phyloP scores from a whole-genome alignment of 257 asterid genomes.

The Mentha longifolia region DNA sequence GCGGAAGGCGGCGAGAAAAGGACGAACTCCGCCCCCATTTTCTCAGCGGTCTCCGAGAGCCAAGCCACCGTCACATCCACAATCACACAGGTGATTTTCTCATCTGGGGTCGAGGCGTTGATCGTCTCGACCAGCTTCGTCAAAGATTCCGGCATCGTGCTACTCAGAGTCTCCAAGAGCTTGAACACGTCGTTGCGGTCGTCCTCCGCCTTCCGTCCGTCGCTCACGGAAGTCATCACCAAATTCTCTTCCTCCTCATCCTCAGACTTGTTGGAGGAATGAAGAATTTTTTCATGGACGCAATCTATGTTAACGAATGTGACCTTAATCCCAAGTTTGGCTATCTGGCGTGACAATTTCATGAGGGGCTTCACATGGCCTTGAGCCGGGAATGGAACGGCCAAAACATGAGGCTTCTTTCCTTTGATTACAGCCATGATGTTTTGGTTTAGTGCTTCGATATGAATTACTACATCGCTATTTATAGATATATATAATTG shows the following conservation, averaged over 20 bases:
- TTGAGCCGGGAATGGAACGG: slow-evolving; percentile 56
- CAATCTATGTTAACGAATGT: slow-evolving; percentile 50
- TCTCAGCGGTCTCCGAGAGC: slow-evolving; percentile 38
- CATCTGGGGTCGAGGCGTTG: slow-evolving; percentile 27
- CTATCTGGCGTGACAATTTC: slow-evolving; percentile 44
- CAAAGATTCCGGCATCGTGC: slow-evolving; percentile 37
- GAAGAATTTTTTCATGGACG: slow-evolving; percentile 38
- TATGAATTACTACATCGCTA: neutral
- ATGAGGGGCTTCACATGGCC: slow-evolving; percentile 54
- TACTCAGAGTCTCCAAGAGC: neutral
- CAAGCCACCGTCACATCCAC: slow-evolving; percentile 43
- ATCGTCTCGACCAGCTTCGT: slow-evolving; percentile 30
- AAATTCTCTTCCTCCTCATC: neutral
- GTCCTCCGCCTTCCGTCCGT: neutral
- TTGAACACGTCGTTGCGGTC: slow-evolving; percentile 2
- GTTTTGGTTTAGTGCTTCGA: neutral
- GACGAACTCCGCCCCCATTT: slow-evolving; percentile 37
- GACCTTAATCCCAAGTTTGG: slow-evolving; percentile 50
- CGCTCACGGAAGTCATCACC: neutral
- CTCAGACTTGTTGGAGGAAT: slow-evolving; percentile 11
- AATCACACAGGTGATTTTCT: slow-evolving; percentile 40
- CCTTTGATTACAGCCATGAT: neutral
- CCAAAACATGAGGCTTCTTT: slow-evolving; percentile 45
- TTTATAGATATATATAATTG: no score
- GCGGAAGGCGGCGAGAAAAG: slow-evolving; percentile 35